These are phyloP conservation scores for Truncatella angustata DNA, from an alignment of 2,329 filamentous ascomycete species.

Conservation along the genomic window DNA sequence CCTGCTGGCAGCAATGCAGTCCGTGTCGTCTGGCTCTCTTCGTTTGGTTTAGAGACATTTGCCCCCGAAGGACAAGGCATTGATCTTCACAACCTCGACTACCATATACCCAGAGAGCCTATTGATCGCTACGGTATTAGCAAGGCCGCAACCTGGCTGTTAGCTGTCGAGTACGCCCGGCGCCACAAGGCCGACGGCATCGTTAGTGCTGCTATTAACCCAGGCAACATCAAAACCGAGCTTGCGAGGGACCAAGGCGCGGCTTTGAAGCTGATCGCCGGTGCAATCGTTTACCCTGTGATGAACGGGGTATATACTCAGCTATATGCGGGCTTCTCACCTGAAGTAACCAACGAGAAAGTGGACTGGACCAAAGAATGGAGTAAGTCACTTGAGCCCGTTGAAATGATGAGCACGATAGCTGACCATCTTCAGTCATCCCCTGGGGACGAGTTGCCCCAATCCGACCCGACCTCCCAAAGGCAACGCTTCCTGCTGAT, in stretches of 20 bases:
- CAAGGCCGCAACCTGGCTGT: not conserved
- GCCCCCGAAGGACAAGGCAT: conserved; percentile 13
- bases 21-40: conserved; percentile 25
- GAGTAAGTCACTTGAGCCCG: not conserved
- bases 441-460: not conserved
- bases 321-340: conserved; percentile 5
- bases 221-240: conserved; percentile 2
- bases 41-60: conserved; percentile 13
- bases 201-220: conserved; percentile 1
- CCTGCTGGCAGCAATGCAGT: conserved; percentile 5
- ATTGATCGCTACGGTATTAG: conserved; percentile 15
- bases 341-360: conserved; percentile 1
- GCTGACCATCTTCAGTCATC: conserved; percentile 1
- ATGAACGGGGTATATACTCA: conserved; percentile 3
- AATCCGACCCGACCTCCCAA: not conserved
- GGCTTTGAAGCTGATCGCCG: not conserved
- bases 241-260: conserved; percentile 1
- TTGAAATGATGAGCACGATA: not conserved
- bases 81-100: conserved; percentile 18
- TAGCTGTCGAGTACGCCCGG: conserved; percentile 1
- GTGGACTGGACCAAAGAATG: conserved; percentile 3
- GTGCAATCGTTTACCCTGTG: not conserved
- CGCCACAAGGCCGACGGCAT: conserved; percentile 6
- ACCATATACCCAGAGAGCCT: conserved; percentile 3
- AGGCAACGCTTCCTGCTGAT: not conserved